phyloP scores from a whole-genome alignment of 2,329 filamentous ascomycete genomes.

The Plenodomus tracheiphilus region DNA sequence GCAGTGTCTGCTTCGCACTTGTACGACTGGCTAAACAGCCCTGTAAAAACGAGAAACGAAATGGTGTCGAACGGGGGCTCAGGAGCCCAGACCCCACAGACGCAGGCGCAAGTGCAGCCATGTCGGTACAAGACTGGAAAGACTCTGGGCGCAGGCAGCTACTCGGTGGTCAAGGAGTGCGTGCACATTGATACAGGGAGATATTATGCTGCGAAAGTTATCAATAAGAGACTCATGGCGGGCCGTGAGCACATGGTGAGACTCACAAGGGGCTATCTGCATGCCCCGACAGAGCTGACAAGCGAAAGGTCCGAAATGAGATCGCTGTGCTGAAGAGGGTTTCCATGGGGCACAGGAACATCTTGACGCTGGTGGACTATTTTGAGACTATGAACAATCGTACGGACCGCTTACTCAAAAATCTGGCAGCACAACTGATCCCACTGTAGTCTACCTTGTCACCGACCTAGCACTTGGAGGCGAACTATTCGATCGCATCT shows the following conservation, averaged over 20 bases:
- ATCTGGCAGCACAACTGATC: constrained; percentile 9
- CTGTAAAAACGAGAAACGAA: too few relatives aligned
- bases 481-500: constrained; percentile 97
- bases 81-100: constrained; percentile 35
- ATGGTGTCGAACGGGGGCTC: constrained; percentile 41
- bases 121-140: constrained; percentile 99
- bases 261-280: neutral
- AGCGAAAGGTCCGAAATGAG: constrained; percentile 84
- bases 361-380: constrained; percentile 96
- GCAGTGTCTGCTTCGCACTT: neutral
- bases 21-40: neutral
- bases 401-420: constrained; percentile 42
- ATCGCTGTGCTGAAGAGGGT: constrained; percentile 96
- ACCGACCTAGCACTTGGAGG: constrained; percentile 95
- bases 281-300: constrained; percentile 10
- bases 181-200: constrained; percentile 97
- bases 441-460: constrained; percentile 77
- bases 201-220: constrained; percentile 98
- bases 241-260: constrained; percentile 95
- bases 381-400: constrained; percentile 99
- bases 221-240: constrained; percentile 98
- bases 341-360: constrained; percentile 99
- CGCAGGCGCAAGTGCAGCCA: constrained; percentile 73
- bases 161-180: constrained; percentile 98
- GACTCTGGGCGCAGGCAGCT: constrained; percentile 93